Percentiles rank a stretch among this genome's conserved stretches.
Evolutionary conservation across 345 rosid species (phyloP).

Genomic region (Salix arbutifolia): DNA sequence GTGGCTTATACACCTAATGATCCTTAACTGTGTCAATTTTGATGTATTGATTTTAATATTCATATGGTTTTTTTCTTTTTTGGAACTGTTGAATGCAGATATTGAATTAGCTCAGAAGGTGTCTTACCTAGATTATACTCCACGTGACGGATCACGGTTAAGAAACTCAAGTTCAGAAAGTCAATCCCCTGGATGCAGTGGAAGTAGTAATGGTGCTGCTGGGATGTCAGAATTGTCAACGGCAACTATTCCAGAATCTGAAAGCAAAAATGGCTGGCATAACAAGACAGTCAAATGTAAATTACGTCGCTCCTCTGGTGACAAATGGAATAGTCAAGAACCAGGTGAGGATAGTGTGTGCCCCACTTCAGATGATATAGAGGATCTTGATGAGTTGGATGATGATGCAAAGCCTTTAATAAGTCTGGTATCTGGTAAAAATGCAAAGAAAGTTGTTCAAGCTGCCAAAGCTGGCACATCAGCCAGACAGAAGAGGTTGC

Average conservation of each 20-base stretch:
- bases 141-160: slow-evolving; percentile 21
- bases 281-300: slow-evolving; percentile 21
- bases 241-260: slow-evolving; percentile 34
- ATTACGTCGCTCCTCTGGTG: slow-evolving; percentile 10
- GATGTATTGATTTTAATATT: background rate
- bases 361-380: slow-evolving; percentile 16
- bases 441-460: slow-evolving; percentile 31
- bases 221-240: slow-evolving; percentile 52
- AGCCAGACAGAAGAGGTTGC: slow-evolving; percentile 38
- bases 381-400: slow-evolving; percentile 35
- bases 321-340: slow-evolving; percentile 19
- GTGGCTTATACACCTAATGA: background rate
- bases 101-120: slow-evolving; percentile 48
- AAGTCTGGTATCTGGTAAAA: slow-evolving; percentile 32
- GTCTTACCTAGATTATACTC: slow-evolving; percentile 36
- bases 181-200: slow-evolving; percentile 61
- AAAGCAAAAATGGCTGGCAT: slow-evolving; percentile 32
- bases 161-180: slow-evolving; percentile 56
- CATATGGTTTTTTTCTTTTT: background rate
- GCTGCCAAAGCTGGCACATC: slow-evolving; percentile 12
- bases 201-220: slow-evolving; percentile 39
- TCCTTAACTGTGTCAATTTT: background rate
- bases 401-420: slow-evolving; percentile 45
- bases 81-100: slow-evolving; percentile 39
- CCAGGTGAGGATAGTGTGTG: slow-evolving; percentile 17